Percentiles rank a stretch among this genome's conserved stretches.
Conservation (phyloP, 78 protist species). For the Tieghemostelium lacteum region DNA sequence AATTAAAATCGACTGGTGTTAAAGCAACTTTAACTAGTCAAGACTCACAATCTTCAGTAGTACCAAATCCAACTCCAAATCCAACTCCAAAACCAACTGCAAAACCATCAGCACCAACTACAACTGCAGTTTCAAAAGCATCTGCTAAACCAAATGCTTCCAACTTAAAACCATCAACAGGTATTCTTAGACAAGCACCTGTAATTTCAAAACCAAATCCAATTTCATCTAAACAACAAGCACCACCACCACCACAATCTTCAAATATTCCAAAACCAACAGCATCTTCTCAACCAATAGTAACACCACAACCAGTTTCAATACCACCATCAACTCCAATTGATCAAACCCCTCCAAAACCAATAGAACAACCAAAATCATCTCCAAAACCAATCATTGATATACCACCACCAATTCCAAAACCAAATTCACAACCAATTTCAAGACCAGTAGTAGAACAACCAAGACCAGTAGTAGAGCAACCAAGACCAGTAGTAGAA, state of each 20-base stretch:
- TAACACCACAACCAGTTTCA: not conserved
- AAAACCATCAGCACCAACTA: not conserved
- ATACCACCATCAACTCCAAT: not conserved
- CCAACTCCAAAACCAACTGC: constrained; percentile 14
- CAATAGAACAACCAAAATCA: not conserved
- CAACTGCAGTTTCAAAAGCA: not conserved
- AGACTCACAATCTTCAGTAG: not conserved
- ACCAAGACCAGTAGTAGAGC: not conserved
- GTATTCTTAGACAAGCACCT: constrained; percentile 57
- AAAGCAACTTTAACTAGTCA: not conserved
- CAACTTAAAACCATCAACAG: constrained; percentile 51
- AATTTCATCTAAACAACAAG: not conserved
- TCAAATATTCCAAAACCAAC: constrained; percentile 1
- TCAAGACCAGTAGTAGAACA: not conserved
- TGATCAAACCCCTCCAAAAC: constrained; percentile 55
- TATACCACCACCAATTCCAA: not conserved
- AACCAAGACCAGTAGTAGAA: not conserved
- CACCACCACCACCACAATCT: constrained; percentile 11
- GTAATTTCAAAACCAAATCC: constrained; percentile 45
- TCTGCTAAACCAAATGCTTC: not conserved
- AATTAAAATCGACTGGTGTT: constrained; percentile 20
- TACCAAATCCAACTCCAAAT: not conserved
- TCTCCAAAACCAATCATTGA: not conserved
- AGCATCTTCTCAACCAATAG: not conserved
- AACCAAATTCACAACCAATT: not conserved